phyloP scores from a whole-genome alignment of 441 rosid genomes.

The Melastoma candidum region DNA sequence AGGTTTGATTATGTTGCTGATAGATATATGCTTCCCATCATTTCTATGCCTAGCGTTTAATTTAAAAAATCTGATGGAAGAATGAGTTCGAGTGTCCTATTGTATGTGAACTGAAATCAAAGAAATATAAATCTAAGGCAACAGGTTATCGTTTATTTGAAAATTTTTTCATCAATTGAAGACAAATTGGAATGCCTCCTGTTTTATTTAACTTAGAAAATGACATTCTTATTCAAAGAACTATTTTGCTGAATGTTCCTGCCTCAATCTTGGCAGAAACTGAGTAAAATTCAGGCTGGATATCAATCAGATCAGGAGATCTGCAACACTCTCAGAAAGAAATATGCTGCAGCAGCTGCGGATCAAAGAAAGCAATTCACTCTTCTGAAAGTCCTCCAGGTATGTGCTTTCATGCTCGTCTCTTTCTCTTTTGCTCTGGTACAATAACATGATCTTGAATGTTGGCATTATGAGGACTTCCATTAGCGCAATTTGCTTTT shows the following conservation, averaged over 20 bases:
- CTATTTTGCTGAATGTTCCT: conserved; percentile 1
- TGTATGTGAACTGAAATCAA: no score
- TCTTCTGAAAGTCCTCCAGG: conserved; percentile 56
- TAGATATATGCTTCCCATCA: background rate
- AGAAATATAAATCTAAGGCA: no score
- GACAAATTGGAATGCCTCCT: no score
- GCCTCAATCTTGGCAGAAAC: conserved; percentile 43
- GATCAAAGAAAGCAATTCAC: conserved; percentile 48
- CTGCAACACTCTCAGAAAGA: conserved; percentile 41
- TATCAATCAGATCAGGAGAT: conserved; percentile 53
- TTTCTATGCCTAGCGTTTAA: background rate
- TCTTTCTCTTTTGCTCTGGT: conserved; percentile 3
- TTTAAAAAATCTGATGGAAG: background rate
- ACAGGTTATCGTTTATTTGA: no score
- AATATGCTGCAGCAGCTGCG: conserved; percentile 44
- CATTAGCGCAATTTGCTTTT: no score
- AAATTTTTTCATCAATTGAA: no score
- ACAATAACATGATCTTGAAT: background rate
- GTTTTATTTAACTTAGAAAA: background rate
- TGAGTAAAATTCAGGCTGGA: conserved; percentile 45
- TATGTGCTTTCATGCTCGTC: conserved; percentile 13
- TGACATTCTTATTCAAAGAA: background rate
- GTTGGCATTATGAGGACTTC: no score
- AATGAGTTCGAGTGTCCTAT: no score
- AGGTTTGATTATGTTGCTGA: conserved; percentile 24